Base-by-base conservation (phyloP, 2,329 filamentous ascomycete species). In the Colletotrichum eleusines region DNA sequence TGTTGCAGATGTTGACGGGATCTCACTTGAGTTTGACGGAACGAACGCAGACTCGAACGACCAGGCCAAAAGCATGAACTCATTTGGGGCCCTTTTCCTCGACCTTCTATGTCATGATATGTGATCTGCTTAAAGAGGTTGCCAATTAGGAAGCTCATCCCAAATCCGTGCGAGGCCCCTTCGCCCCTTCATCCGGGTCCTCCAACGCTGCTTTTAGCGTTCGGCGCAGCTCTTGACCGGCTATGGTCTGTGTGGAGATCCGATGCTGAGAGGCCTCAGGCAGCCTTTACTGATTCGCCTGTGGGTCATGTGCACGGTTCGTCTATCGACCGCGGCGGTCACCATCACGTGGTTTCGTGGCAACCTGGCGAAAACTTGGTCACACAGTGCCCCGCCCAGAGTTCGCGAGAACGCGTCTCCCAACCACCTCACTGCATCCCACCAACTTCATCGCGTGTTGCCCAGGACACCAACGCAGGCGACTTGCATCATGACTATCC, bases 321-420 rank as follows among this genome's bases (percentile, higher is more conserved):
- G 18, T 8, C 33, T 8, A 14, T 11, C 16, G 57, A 16, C 18
- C 26, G 33, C 14, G 28, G 12, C 11, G 23, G n/a, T 14, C 9
- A 42, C 50, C 64, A 69, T 84, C 82, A 84, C 82, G 82, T 84
- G 82, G 77, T 80, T 81, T 81, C 82, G 82, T 79, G 82, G 76
- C 76, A 76, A 79, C 76, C 77, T 83, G 80, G 81, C 78, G 80
- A 76, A 72, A 73, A 74, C 75, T 72, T 42, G 73, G 77, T 74
- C 71, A 63, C 75, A 77, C 77, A 74, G 75, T 75, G 75, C 58
- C 63, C 53, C 60, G 42, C 66, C 46, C 33, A 59, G 63, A 33
- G 54, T 48, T 75, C 76, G 78, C 78, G 76, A 79, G 76, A 79
- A 78, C 83, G 82, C 82, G 83, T 83, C 80, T 81, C 78, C 80